Conservation (phyloP, 192 early-diverging fungal species). For the Podila clonocystis region DNA sequence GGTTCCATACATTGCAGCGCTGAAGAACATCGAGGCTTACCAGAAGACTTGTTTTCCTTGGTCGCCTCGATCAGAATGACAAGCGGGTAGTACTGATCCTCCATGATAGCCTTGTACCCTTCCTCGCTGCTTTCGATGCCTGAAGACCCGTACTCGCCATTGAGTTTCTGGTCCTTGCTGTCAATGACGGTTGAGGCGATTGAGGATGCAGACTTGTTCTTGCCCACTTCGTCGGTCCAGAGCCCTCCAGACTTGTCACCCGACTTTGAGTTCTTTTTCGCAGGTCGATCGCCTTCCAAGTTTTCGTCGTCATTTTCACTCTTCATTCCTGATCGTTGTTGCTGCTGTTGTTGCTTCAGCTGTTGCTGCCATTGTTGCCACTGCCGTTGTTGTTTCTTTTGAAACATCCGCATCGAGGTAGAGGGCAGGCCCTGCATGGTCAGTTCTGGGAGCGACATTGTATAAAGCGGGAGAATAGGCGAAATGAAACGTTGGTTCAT, state of each 20-base stretch:
- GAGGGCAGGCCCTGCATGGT: constrained; percentile 50
- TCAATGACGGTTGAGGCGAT: not conserved
- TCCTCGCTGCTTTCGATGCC: constrained; percentile 7
- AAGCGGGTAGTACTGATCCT: constrained; percentile 46
- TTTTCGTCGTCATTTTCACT: not conserved
- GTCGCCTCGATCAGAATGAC: constrained; percentile 42
- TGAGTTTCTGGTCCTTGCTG: too few species aligned
- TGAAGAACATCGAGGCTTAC: not conserved
- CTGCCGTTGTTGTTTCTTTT: constrained; percentile 30
- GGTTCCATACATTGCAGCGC: not conserved
- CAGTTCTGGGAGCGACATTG: constrained; percentile 48
- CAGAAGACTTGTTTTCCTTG: constrained; percentile 31
- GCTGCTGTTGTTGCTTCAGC: constrained; percentile 11
- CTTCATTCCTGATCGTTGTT: constrained; percentile 1
- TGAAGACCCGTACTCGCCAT: too few species aligned
- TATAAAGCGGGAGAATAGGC: constrained; percentile 45
- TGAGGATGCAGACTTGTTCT: too few species aligned
- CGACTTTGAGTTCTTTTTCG: not conserved
- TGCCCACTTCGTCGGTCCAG: too few species aligned
- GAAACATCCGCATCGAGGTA: constrained; percentile 42
- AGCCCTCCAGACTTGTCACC: too few species aligned
- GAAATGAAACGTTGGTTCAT: constrained; percentile 51
- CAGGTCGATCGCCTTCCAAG: not conserved
- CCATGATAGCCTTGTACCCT: constrained; percentile 43
- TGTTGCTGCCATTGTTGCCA: constrained; percentile 20